These are phyloP conservation scores for Mollisia scopiformis DNA, from an alignment of 2,329 filamentous ascomycete genomes.

Conservation along the genomic window DNA sequence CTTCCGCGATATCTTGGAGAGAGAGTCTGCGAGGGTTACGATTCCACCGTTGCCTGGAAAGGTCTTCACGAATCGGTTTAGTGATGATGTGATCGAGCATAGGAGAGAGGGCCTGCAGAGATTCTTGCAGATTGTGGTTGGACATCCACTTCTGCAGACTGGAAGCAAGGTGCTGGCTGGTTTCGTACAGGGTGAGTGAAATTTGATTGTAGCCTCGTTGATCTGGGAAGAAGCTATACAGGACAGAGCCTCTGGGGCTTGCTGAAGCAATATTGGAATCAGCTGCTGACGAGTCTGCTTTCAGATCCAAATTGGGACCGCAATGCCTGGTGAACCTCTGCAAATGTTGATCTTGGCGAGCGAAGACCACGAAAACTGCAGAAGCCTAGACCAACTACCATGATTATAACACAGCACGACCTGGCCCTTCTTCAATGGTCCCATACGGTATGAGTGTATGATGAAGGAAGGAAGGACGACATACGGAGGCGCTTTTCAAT, in stretches of 20 bases:
- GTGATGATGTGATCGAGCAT: constrained; percentile 97
- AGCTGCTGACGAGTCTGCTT: constrained; percentile 19
- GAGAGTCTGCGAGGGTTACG: constrained; percentile 89
- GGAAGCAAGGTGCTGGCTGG: constrained; percentile 95
- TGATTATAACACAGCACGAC: constrained; percentile 28
- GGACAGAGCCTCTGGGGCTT: not conserved
- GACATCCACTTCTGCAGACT: constrained; percentile 94
- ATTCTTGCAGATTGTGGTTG: constrained; percentile 96
- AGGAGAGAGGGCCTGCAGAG: constrained; percentile 88
- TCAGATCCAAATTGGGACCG: constrained; percentile 87
- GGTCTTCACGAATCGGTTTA: constrained; percentile 97
- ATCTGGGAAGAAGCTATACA: too few species aligned
- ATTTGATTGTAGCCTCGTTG: constrained; percentile 2
- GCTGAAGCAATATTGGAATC: not conserved
- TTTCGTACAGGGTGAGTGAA: constrained; percentile 87
- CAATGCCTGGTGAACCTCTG: constrained; percentile 73
- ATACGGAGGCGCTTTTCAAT: constrained; percentile 12
- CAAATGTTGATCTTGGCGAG: constrained; percentile 20
- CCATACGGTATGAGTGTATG: constrained; percentile 28
- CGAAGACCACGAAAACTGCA: constrained; percentile 46
- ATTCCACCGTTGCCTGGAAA: constrained; percentile 96
- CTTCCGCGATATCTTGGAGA: constrained; percentile 96
- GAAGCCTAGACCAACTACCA: constrained; percentile 41
- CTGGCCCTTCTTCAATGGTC: constrained; percentile 28
- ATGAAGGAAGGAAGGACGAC: constrained; percentile 3